phyloP scores from a whole-genome alignment of 129 eudicot genomes.

The sunflower (Helianthus annuus) region HanXRQr2.0-SUNRISE NC_035435.2:166351452-166351951 shows the following conservation, averaged over 20 bases:
- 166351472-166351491: conserved; percentile 96
- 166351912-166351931: too few species aligned
- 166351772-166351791: background rate
- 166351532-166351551: conserved; percentile 84
- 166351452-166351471: conserved; percentile 21
- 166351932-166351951: too few species aligned
- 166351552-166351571: conserved; percentile 98
- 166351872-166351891: too few species aligned
- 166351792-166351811: background rate
- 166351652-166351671: conserved; percentile 87
- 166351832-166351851: too few species aligned
- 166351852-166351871: too few species aligned
- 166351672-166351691: conserved; percentile 93
- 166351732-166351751: background rate
- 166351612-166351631: conserved; percentile 73
- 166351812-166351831: too few species aligned
- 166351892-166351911: too few species aligned
- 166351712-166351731: background rate
- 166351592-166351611: conserved; percentile 86
- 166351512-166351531: conserved; percentile 94
- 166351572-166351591: conserved; percentile 77
- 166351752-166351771: conserved; percentile 17
- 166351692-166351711: conserved; percentile 65
- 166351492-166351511: conserved; percentile 83
- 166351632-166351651: conserved; percentile 84